Evolutionary conservation across 202 grass and related monocot species (phyloP), one percentile per base, ranked within the genome.

Genomic region (Zizania palustris): DNA sequence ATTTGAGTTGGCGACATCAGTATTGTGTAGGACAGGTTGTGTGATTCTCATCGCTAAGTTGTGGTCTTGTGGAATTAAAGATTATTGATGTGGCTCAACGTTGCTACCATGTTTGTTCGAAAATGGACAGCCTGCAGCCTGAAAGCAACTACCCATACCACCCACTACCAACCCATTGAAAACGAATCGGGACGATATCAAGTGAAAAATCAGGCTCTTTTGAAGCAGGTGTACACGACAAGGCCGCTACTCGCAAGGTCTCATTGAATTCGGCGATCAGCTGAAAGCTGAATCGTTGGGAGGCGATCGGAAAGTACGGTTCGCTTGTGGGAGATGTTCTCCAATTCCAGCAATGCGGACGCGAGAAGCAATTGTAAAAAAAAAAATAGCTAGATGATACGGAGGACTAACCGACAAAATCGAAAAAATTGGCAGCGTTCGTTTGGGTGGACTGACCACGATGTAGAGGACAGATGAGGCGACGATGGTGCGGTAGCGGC

Each of bases 401-500:
- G 22, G 0, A 22, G 9, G 0, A n/a, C n/a, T n/a, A n/a, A n/a
- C 0, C 13, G 10, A 4, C 46, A 50, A 51, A 69, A 14, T 35
- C 43, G 9, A 45, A 51, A n/a, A 35, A 9, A 28, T 28, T 37
- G 5, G 67, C 67, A 37, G 22, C 13, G 11, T 1, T n/a, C 8
- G 16, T 45, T 50, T 28, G 6, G 13, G 41, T 51, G 56, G 0
- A 19, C 72, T 75, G 16, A 89, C 92, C 89, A 63, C 16, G 73
- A 92, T 67, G 64, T 91, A 88, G 82, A 96, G 81, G 20, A 92
- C 16, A 59, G 92, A 92, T 53, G 92, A 80, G 81, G 76, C 56
- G 45, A 96, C 65, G 68, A 96, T 86, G 67, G 92, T 92, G 16
- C 86, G 89, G 83, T 89, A 96, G 2, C 92, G 83, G 1, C 92